Evolutionary conservation across 2,329 filamentous ascomycete species (phyloP).

Genomic region (Pyrenochaeta sp.): DNA sequence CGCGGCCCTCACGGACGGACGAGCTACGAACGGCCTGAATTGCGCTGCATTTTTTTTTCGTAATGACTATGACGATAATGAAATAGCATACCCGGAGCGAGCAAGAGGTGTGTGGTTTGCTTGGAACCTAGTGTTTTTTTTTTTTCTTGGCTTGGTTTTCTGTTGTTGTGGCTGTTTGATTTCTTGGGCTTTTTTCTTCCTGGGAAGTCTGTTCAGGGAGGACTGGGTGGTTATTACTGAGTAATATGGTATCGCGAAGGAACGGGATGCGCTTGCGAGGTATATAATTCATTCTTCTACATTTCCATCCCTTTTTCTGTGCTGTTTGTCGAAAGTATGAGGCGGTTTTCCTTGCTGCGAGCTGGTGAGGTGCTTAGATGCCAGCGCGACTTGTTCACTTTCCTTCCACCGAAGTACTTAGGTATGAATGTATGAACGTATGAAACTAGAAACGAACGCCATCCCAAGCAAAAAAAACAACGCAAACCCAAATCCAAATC

Average conservation of each 20-base stretch:
- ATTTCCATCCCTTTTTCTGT: slow-evolving; percentile 5
- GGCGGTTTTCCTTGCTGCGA: no score
- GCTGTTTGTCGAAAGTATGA: no score
- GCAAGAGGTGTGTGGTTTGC: slow-evolving; percentile 26
- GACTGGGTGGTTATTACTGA: no score
- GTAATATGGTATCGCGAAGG: no score
- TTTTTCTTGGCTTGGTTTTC: slow-evolving; percentile 7
- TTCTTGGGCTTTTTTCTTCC: slow-evolving; percentile 3
- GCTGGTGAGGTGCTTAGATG: no score
- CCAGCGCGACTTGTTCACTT: no score
- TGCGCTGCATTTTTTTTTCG: slow-evolving; percentile 21
- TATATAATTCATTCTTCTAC: slow-evolving; percentile 12
- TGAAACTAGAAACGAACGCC: no score
- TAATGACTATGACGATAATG: slow-evolving; percentile 47
- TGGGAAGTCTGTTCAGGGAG: background rate
- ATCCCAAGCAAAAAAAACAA: no score
- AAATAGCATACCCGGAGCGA: slow-evolving; percentile 44
- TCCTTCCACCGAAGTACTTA: no score
- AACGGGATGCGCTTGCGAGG: background rate
- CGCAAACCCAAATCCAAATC: no score
- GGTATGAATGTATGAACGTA: no score
- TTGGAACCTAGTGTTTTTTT: slow-evolving; percentile 18
- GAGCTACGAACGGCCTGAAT: slow-evolving; percentile 27
- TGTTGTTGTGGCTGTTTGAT: slow-evolving; percentile 3
- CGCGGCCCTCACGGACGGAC: no score